These are phyloP conservation scores for Psilocybe mexicana DNA, from an alignment of 1,284 basidiomycete species.

Conservation along the genomic window DNA sequence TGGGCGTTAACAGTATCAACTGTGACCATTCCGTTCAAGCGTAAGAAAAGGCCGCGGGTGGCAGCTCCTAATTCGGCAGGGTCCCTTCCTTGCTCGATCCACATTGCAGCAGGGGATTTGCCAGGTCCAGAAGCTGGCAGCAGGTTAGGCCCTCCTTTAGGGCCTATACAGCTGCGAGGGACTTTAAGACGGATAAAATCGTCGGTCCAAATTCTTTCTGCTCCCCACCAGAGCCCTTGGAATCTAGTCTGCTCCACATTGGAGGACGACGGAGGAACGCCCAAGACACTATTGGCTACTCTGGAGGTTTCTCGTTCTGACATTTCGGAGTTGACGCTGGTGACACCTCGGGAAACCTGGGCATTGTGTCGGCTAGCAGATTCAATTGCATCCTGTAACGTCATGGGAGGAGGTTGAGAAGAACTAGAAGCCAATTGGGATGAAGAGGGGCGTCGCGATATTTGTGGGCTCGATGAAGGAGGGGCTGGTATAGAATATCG, in stretches of 20 bases:
- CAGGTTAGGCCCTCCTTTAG: constrained; percentile 58
- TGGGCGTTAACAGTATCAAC: constrained; percentile 49
- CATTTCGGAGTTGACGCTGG: constrained; percentile 21
- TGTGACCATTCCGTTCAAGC: constrained; percentile 59
- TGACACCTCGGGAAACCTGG: constrained; percentile 14
- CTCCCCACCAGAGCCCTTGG: constrained; percentile 88
- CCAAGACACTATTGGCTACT: constrained; percentile 27
- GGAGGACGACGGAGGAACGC: constrained; percentile 28
- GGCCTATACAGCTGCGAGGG: constrained; percentile 62
- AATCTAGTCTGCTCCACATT: constrained; percentile 54
- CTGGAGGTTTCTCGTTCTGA: constrained; percentile 23
- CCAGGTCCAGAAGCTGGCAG: constrained; percentile 61
- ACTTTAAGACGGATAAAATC: constrained; percentile 82
- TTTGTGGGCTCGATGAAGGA: constrained; percentile 23
- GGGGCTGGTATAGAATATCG: constrained; percentile 43
- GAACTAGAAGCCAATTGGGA: constrained; percentile 16
- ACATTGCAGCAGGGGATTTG: constrained; percentile 35
- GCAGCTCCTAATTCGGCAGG: constrained; percentile 50
- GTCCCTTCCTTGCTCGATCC: constrained; percentile 29
- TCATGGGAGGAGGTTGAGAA: neutral
- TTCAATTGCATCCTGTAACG: constrained; percentile 24
- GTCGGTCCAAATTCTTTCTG: constrained; percentile 85
- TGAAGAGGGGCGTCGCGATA: constrained; percentile 20
- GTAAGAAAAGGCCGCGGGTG: constrained; percentile 66
- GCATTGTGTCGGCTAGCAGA: constrained; percentile 34